A percentile compares a stretch with the other conserved stretches of the same genome.
phyloP scores from a whole-genome alignment of 805 yeast genomes.

The Candida cerambycidarum region DNA sequence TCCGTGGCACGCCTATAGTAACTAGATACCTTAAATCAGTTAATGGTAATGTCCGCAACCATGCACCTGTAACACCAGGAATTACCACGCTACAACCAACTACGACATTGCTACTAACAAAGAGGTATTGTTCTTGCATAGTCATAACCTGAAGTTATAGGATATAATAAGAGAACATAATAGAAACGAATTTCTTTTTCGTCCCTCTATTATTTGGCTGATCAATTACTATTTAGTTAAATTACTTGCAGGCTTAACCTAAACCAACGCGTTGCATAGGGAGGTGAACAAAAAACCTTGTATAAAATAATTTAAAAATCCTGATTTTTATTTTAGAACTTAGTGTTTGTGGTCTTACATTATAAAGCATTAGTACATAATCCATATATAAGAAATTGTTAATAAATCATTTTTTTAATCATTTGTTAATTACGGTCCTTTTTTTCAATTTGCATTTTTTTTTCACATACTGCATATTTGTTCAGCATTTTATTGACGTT shows the following conservation, averaged over 20 bases:
- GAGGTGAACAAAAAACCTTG: conserved; percentile 1
- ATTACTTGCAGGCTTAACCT: conserved; percentile 4
- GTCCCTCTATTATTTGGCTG: background rate
- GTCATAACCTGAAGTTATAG: too few relatives aligned
- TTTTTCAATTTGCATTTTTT: too few relatives aligned
- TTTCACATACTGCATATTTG: too few relatives aligned
- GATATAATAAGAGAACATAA: background rate
- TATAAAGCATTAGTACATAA: background rate
- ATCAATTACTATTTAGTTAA: background rate
- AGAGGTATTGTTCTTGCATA: too few relatives aligned
- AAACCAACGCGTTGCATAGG: conserved; percentile 7
- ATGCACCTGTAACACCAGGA: conserved; percentile 1
- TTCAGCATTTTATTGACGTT: too few relatives aligned
- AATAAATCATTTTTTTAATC: too few relatives aligned
- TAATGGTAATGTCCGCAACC: background rate
- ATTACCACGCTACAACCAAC: conserved; percentile 3
- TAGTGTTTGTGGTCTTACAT: background rate
- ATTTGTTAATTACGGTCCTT: background rate
- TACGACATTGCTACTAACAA: conserved; percentile 3
- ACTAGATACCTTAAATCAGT: too few relatives aligned
- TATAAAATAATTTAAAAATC: conserved; percentile 4
- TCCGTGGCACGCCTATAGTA: too few relatives aligned
- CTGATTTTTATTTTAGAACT: background rate
- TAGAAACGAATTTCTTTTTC: background rate
- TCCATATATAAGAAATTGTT: background rate